phyloP scores from a whole-genome alignment of 768 basidiomycete genomes.

The Candolleomyces eurysporus region DNA sequence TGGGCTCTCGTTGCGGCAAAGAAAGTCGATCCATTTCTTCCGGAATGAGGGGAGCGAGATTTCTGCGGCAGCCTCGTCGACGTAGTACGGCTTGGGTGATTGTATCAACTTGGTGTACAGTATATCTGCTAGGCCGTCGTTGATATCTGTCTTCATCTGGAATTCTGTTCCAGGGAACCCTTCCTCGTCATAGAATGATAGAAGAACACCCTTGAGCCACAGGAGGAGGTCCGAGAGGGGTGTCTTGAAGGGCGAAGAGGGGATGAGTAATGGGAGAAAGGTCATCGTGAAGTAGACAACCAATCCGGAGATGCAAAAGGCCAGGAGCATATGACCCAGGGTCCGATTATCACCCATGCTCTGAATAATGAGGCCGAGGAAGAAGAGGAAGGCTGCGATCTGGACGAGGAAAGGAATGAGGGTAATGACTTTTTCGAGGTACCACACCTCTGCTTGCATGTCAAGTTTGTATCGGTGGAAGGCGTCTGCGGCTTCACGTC shows the following conservation, averaged over 20 bases:
- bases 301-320: neutral
- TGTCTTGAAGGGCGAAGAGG: constrained; percentile 5
- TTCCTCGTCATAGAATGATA: neutral
- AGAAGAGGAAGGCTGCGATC: constrained; percentile 18
- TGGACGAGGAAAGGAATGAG: constrained; percentile 17
- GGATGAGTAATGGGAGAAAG: neutral
- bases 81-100: constrained; percentile 1
- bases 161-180: neutral
- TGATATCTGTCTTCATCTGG: neutral
- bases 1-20: neutral
- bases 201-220: neutral
- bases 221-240: constrained; percentile 6
- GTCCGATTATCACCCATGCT: neutral
- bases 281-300: constrained; percentile 4
- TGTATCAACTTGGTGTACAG: constrained; percentile 3
- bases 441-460: constrained; percentile 14
- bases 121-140: neutral
- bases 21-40: neutral
- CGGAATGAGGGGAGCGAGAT: neutral
- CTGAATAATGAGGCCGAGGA: constrained; percentile 16
- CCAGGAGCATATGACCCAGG: neutral
- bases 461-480: constrained; percentile 17
- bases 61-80: constrained; percentile 7
- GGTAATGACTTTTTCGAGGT: constrained; percentile 15
- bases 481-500: constrained; percentile 16